Percentiles rank a stretch among this genome's conserved stretches.
phyloP scores from a whole-genome alignment of 352 stramenopile genomes.

The Blastocystis sp. region DNA sequence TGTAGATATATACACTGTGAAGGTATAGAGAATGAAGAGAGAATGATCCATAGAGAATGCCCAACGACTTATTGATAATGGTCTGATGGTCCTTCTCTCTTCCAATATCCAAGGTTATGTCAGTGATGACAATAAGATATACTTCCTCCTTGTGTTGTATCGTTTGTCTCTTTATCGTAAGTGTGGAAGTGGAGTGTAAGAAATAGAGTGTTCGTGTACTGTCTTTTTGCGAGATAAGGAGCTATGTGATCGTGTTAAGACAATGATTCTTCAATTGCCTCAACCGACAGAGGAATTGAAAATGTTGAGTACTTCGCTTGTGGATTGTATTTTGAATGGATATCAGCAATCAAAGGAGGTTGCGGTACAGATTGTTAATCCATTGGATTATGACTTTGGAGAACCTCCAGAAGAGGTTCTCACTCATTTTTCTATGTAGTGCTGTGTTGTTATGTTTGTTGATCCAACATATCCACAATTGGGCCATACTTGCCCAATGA shows the following conservation, averaged over 20 bases:
- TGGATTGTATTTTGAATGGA: not conserved
- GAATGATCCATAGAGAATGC: not conserved
- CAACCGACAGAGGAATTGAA: not conserved
- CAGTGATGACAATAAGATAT: not conserved
- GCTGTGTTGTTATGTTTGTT: not conserved
- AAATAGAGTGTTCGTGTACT: not conserved
- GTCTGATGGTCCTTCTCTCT: not conserved
- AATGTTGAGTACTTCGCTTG: not conserved
- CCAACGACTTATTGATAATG: not conserved
- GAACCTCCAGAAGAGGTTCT: not conserved
- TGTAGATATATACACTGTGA: slow-evolving; percentile 6
- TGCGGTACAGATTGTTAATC: not conserved
- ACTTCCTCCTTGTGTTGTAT: not conserved
- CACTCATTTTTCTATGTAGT: not conserved
- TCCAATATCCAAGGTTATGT: not conserved
- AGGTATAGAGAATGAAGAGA: not conserved
- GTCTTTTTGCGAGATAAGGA: slow-evolving; percentile 12
- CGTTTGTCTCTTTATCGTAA: not conserved
- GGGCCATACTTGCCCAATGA: not conserved
- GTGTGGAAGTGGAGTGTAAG: not conserved
- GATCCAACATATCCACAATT: not conserved
- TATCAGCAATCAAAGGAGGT: not conserved
- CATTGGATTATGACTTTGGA: not conserved
- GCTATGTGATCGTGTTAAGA: not conserved
- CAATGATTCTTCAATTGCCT: not conserved